Evolutionary conservation across 2,329 filamentous ascomycete genomes (phyloP).

Genomic region (Helminthosporium solani): DNA sequence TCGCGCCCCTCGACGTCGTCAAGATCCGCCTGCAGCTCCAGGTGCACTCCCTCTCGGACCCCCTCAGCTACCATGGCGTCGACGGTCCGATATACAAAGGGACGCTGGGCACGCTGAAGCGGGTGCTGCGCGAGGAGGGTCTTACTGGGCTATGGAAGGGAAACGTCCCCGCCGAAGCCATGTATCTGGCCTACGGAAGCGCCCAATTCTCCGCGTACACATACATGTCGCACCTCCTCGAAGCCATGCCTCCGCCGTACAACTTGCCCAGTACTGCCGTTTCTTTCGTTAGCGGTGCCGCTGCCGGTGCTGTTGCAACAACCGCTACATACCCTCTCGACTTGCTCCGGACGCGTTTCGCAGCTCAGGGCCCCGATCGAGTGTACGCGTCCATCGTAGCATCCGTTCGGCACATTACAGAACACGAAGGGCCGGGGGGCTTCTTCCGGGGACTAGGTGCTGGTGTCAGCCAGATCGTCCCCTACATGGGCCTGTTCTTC

Average conservation of each 20-base stretch:
- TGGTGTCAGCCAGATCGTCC: conserved; percentile 82
- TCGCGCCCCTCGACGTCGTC: conserved; percentile 93
- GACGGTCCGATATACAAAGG: conserved; percentile 65
- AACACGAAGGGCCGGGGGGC: conserved; percentile 71
- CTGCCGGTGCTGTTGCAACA: conserved; percentile 80
- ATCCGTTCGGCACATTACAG: conserved; percentile 71
- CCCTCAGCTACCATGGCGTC: conserved; percentile 56
- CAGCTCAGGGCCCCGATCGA: conserved; percentile 80
- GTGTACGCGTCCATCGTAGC: conserved; percentile 73
- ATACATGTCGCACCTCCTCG: conserved; percentile 67
- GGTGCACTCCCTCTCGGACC: conserved; percentile 77
- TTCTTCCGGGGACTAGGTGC: conserved; percentile 88
- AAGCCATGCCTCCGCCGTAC: conserved; percentile 49
- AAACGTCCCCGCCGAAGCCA: conserved; percentile 89
- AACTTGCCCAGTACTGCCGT: conserved; percentile 66
- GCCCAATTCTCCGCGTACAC: conserved; percentile 90
- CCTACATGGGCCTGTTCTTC: conserved; percentile 98
- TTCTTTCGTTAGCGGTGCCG: conserved; percentile 80
- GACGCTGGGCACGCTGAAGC: conserved; percentile 70
- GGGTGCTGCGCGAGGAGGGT: conserved; percentile 79
- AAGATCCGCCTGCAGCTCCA: conserved; percentile 98
- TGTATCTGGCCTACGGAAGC: conserved; percentile 90
- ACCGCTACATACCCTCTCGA: conserved; percentile 88
- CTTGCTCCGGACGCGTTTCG: conserved; percentile 88
- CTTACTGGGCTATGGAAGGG: conserved; percentile 91